Evolutionary conservation across 2,329 filamentous ascomycete species (phyloP), one percentile per base, ranked within the genome.

Genomic region (Penicillium sclerotigenum): DNA sequence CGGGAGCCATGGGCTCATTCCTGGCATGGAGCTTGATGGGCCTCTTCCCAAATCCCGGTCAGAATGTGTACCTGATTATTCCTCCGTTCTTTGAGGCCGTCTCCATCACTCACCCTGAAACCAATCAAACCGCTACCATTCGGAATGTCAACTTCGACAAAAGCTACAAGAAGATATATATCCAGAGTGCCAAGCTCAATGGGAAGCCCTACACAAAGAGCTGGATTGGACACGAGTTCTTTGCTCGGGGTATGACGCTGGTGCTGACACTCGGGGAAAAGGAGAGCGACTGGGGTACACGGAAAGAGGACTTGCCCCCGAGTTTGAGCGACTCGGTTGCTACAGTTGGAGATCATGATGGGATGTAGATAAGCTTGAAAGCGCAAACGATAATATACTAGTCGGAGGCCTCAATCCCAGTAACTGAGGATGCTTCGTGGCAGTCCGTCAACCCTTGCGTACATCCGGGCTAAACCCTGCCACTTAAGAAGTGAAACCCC

Each of bases 141-240:
- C 75, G 78, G 8, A 85, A 80, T 57, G 59, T 83, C 43, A 84
- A 85, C 59, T 88, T 87, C 58, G 85, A 88, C 53, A 67, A 81
- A 0, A 63, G 55, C 0, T 85, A 86, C 60, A 65, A 76, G 60
- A 79, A 78, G 34, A 78, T 88, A 0, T 89, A 82, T 60, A 83
- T 89, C 13, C 86, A 89, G 74, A 83, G 75, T 46, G 87, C 84
- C 1, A 88, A 78, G 9, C 72, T 89, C 16, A 69, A 89, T 65
- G 86, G 87, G 2, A 59, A 77, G 61, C 69, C 75, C 0, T 89
- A 87, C 59, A 82, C 77, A 0, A 82, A 77, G 72, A 89, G 83
- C 68, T 89, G 86, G 86, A 75, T 89, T 26, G 80, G 81, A 52
- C 87, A 89, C 69, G 81, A 77, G 45, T 89, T 89, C 65, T 89